A percentile compares a stretch with the other conserved stretches of the same genome.
phyloP scores from a whole-genome alignment of 345 rosid species.

The Eucalyptus viminalis region DNA sequence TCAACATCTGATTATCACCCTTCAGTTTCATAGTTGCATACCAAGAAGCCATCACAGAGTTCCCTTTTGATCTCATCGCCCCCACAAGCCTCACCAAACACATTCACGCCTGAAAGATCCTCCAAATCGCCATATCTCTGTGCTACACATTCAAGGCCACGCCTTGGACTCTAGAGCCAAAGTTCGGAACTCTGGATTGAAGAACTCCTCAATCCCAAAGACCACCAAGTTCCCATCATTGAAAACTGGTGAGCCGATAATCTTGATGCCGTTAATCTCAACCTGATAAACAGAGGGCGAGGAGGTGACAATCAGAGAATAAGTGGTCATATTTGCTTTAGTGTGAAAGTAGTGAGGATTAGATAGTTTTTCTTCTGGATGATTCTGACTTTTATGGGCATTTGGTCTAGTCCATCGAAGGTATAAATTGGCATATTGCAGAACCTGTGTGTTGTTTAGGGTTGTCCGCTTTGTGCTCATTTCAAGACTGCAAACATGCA shows the following conservation, averaged over 20 bases:
- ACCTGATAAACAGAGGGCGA: not conserved
- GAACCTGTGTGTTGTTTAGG: not conserved
- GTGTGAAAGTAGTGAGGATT: not conserved
- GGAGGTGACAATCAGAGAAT: constrained; percentile 18
- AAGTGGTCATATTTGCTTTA: not conserved
- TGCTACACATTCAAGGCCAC: not conserved
- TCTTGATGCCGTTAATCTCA: constrained; percentile 11
- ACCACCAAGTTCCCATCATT: constrained; percentile 21
- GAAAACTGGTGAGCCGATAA: constrained; percentile 6
- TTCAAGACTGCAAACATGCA: not conserved
- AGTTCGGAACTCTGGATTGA: constrained; percentile 6
- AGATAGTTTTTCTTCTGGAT: not conserved
- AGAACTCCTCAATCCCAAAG: constrained; percentile 10
- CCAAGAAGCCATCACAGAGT: constrained; percentile 30
- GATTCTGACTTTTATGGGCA: not conserved
- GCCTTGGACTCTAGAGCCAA: not conserved
- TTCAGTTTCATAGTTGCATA: constrained; percentile 7
- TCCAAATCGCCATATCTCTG: not conserved
- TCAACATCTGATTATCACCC: not conserved
- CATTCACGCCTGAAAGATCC: not conserved
- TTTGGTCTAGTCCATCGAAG: not conserved
- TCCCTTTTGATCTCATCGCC: constrained; percentile 12
- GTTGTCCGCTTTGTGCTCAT: not conserved
- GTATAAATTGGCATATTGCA: not conserved
- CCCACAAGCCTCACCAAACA: not conserved